Conservation (phyloP, 1,284 basidiomycete genomes). For the Phellinidium pouzarii region DNA sequence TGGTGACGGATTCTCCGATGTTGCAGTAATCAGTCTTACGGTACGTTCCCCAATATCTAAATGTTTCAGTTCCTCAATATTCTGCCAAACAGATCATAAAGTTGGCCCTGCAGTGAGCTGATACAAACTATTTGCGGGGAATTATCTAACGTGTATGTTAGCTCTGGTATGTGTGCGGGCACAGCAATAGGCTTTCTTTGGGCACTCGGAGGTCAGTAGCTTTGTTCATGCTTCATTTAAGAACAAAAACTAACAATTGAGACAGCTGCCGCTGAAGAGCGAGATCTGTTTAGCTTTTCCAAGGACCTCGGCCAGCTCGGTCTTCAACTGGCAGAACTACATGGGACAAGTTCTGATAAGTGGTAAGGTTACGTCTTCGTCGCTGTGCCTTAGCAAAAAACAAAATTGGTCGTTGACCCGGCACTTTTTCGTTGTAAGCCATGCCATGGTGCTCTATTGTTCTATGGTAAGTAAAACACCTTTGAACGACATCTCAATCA, state of each 20-base stretch:
- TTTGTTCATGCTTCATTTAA: background rate
- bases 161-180: slow-evolving; percentile 59
- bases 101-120: slow-evolving; percentile 47
- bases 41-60: slow-evolving; percentile 31
- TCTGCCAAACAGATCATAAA: slow-evolving; percentile 45
- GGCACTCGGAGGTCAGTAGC: slow-evolving; percentile 48
- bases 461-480: slow-evolving; percentile 29
- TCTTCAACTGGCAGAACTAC: slow-evolving; percentile 52
- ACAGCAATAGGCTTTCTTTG: slow-evolving; percentile 65
- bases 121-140: background rate
- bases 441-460: slow-evolving; percentile 52
- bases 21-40: slow-evolving; percentile 48
- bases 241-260: slow-evolving; percentile 13
- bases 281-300: slow-evolving; percentile 59
- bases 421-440: slow-evolving; percentile 30
- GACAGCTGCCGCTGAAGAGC: slow-evolving; percentile 49
- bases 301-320: slow-evolving; percentile 60
- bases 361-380: slow-evolving; percentile 36
- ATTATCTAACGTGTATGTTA: slow-evolving; percentile 24
- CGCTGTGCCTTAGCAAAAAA: too few relatives aligned
- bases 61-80: slow-evolving; percentile 5
- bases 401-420: slow-evolving; percentile 4
- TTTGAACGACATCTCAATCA: background rate
- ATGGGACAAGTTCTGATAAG: slow-evolving; percentile 59
- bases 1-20: slow-evolving; percentile 48